These are phyloP conservation scores for Sugiyamaella sp. DNA, from an alignment of 1,139 yeast species.

Conservation along the genomic window DNA sequence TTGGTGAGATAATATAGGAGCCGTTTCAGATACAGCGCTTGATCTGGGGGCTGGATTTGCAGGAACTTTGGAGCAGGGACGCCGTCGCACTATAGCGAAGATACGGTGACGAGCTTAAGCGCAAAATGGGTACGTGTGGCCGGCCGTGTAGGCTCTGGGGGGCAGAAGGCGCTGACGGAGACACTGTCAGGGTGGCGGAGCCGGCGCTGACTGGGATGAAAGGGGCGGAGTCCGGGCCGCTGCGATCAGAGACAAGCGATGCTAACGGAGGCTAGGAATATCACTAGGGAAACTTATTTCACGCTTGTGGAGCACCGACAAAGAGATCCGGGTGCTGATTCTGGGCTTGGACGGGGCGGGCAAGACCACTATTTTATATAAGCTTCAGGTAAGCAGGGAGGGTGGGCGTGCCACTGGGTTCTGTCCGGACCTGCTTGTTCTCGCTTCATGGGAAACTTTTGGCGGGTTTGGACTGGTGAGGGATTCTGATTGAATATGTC, in stretches of 20 bases:
- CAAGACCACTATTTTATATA: slow-evolving; percentile 90
- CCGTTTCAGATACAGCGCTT: not conserved
- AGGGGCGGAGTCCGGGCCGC: not conserved
- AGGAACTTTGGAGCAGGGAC: not conserved
- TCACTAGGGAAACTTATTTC: slow-evolving; percentile 77
- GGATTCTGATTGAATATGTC: not conserved
- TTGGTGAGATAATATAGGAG: not conserved
- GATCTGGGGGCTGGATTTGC: slow-evolving; percentile 1
- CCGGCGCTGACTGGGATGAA: not conserved
- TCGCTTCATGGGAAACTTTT: not conserved
- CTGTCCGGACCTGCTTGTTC: not conserved
- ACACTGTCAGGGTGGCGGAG: not conserved
- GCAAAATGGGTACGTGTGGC: not conserved
- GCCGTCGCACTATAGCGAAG: not conserved
- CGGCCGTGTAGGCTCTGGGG: not conserved
- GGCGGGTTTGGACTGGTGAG: not conserved
- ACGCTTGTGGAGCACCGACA: slow-evolving; percentile 84
- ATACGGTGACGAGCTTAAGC: not conserved
- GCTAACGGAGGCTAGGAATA: slow-evolving; percentile 30
- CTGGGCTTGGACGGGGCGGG: slow-evolving; percentile 98
- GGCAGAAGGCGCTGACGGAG: not conserved
- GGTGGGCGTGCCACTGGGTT: not conserved
- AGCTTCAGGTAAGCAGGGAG: slow-evolving; percentile 58
- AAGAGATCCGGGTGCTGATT: slow-evolving; percentile 88
- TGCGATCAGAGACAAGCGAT: not conserved